A percentile compares a stretch with the other conserved stretches of the same genome.
phyloP scores from a whole-genome alignment of 768 basidiomycete genomes.

The Nevesoporus exiguus region DNA sequence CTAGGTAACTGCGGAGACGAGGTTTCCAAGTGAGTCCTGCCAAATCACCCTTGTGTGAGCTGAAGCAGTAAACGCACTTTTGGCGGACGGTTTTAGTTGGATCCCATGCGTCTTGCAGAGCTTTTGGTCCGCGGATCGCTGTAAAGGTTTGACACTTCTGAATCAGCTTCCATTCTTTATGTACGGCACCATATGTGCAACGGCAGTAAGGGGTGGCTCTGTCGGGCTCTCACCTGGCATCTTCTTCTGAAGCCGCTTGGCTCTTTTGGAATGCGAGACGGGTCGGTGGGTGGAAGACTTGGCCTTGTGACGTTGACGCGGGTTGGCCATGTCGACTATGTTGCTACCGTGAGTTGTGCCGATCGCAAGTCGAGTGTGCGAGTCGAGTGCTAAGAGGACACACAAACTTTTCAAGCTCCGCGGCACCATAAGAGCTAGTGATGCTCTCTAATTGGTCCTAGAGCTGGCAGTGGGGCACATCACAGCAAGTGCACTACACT shows the following conservation, averaged over 20 bases:
- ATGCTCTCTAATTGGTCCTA: no score
- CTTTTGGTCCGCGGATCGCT: conserved; percentile 81
- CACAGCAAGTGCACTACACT: no score
- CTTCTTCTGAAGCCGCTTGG: conserved; percentile 76
- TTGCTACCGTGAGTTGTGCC: background rate
- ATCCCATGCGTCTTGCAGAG: conserved; percentile 85
- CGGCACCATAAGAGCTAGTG: background rate
- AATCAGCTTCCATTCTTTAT: conserved; percentile 4
- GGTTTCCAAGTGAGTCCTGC: background rate
- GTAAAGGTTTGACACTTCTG: conserved; percentile 11
- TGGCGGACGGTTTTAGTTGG: conserved; percentile 82
- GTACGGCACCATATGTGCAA: background rate
- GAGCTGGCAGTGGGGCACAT: no score
- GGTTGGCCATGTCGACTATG: conserved; percentile 68
- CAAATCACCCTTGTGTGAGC: background rate
- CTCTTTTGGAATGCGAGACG: conserved; percentile 69
- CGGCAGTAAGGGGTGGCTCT: background rate
- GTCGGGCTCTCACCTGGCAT: conserved; percentile 55
- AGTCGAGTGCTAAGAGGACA: no score
- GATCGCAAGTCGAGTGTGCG: no score
- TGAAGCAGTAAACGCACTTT: conserved; percentile 59
- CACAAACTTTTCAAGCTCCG: conserved; percentile 13
- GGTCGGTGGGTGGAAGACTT: conserved; percentile 73
- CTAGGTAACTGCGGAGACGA: conserved; percentile 55
- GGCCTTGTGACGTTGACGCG: conserved; percentile 85